These are phyloP conservation scores for Xylaria sp. DNA, from an alignment of 2,329 filamentous ascomycete genomes.

Conservation along the genomic window DNA sequence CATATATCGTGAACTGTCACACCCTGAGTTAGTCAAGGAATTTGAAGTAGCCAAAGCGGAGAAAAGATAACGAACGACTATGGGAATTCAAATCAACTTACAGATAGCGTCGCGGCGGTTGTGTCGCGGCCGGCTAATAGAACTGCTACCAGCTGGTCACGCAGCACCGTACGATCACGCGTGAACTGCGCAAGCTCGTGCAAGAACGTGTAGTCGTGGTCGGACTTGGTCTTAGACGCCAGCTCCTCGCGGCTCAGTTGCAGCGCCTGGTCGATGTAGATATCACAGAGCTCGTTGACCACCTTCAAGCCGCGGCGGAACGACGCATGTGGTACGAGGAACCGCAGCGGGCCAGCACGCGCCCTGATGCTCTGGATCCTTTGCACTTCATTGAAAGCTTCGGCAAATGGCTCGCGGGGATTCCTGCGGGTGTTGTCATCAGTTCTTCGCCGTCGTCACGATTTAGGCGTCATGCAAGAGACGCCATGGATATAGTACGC, in stretches of 20 bases:
- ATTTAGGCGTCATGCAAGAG: background rate
- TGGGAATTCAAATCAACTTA: background rate
- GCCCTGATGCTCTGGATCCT: slow-evolving; percentile 74
- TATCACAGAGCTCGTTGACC: slow-evolving; percentile 80
- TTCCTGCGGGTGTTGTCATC: slow-evolving; percentile 54
- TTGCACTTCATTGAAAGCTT: slow-evolving; percentile 84
- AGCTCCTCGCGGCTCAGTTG: slow-evolving; percentile 76
- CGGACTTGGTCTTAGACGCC: slow-evolving; percentile 75
- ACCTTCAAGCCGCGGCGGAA: slow-evolving; percentile 73
- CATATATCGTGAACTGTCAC: slow-evolving; percentile 85
- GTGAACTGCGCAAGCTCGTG: slow-evolving; percentile 87
- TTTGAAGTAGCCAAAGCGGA: background rate
- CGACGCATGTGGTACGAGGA: slow-evolving; percentile 68
- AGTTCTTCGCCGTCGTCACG: background rate
- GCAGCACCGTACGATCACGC: slow-evolving; percentile 74
- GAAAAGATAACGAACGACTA: background rate
- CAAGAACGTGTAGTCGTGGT: slow-evolving; percentile 82
- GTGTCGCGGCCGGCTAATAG: slow-evolving; percentile 89
- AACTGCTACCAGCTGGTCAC: slow-evolving; percentile 85
- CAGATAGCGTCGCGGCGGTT: slow-evolving; percentile 78
- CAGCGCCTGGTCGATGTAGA: slow-evolving; percentile 80
- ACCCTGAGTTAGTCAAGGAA: slow-evolving; percentile 39
- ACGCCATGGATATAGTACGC: background rate
- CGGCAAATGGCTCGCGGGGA: slow-evolving; percentile 75
- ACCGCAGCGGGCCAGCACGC: slow-evolving; percentile 70